Conservation (phyloP, 2,329 filamentous ascomycete species). For the Ceratocystis alfenasii region DNA sequence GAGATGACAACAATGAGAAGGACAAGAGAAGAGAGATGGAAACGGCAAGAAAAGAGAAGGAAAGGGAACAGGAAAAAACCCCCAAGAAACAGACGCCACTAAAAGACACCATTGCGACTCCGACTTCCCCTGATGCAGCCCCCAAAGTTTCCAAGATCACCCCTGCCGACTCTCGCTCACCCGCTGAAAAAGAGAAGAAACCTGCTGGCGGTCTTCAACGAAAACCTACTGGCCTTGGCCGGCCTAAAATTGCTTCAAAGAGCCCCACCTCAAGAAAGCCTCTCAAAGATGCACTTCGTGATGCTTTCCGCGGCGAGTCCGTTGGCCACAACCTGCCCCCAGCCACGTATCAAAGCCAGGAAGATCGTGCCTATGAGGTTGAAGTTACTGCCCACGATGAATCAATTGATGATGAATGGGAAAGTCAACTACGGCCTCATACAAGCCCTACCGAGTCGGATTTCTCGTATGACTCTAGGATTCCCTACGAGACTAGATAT, state of each 20-base stretch:
- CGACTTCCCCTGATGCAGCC: constrained; percentile 8
- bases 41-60: constrained; percentile 25
- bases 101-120: neutral
- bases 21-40: constrained; percentile 20
- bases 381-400: constrained; percentile 24
- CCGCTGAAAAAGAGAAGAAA: constrained; percentile 25
- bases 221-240: constrained; percentile 46
- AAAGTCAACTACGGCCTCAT: constrained; percentile 21
- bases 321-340: constrained; percentile 36
- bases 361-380: constrained; percentile 31
- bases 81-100: constrained; percentile 11
- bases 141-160: constrained; percentile 13
- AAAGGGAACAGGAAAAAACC: constrained; percentile 14
- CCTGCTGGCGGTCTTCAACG: constrained; percentile 39
- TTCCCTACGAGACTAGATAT: constrained; percentile 11
- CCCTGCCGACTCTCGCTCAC: neutral
- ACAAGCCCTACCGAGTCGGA: constrained; percentile 15
- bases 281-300: constrained; percentile 47
- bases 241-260: constrained; percentile 30
- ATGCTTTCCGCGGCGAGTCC: constrained; percentile 53
- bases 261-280: constrained; percentile 33
- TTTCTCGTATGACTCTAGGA: constrained; percentile 13
- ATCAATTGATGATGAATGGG: constrained; percentile 25
- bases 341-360: constrained; percentile 38
- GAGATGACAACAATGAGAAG: constrained; percentile 12